phyloP scores from a whole-genome alignment of 441 rosid genomes.

The Populus hybrid region DNA sequence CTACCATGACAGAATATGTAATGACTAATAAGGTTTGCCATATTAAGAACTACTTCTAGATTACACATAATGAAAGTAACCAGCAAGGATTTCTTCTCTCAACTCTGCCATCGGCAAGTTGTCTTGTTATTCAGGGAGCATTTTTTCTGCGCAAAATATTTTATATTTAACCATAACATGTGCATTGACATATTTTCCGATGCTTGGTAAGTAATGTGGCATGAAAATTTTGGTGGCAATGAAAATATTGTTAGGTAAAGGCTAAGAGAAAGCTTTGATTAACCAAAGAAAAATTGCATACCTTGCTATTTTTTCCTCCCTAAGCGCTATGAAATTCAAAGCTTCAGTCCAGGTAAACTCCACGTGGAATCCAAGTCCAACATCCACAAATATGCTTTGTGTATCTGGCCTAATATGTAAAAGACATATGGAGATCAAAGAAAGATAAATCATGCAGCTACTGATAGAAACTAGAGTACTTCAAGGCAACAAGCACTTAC shows the following conservation, averaged over 20 bases:
- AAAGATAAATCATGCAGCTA: not conserved
- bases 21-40: not conserved
- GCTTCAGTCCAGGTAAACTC: constrained; percentile 90
- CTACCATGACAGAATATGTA: not conserved
- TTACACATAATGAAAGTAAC: not conserved
- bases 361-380: constrained; percentile 84
- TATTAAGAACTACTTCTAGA: not conserved
- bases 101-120: not conserved
- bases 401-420: constrained; percentile 66
- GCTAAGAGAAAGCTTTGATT: not conserved
- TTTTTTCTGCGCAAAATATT: no score
- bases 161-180: no score
- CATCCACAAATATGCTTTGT: constrained; percentile 62
- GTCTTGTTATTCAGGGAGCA: not conserved
- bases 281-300: constrained; percentile 21
- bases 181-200: not conserved
- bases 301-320: constrained; percentile 65
- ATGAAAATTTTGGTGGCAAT: not conserved
- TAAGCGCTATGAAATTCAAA: constrained; percentile 48
- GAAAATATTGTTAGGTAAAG: not conserved
- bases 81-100: not conserved
- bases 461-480: not conserved
- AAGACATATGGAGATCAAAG: not conserved
- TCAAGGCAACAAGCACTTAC: constrained; percentile 39
- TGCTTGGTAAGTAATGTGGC: not conserved